Evolutionary conservation across 1,139 yeast species (phyloP).

Genomic region (Zhuliangozyma blackwelliae): DNA sequence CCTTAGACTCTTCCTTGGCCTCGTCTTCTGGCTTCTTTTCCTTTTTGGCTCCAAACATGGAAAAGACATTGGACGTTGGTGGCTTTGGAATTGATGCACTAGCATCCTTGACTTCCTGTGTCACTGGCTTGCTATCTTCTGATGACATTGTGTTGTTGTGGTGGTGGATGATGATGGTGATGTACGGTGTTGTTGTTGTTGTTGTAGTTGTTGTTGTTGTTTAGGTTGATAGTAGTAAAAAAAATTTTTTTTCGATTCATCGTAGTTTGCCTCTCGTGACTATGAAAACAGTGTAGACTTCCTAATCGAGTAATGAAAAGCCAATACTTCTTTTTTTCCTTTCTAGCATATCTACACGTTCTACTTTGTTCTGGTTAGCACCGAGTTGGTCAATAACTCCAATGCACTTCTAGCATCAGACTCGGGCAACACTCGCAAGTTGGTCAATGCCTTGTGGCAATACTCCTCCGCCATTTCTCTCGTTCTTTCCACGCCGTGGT

Average conservation of each 20-base stretch:
- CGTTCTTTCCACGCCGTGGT: constrained; percentile 76
- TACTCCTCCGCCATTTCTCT: constrained; percentile 72
- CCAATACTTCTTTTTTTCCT: not conserved
- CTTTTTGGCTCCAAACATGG: constrained; percentile 88
- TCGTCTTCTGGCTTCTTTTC: constrained; percentile 51
- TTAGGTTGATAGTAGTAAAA: not conserved
- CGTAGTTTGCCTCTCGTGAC: not conserved
- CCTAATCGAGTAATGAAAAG: constrained; percentile 11
- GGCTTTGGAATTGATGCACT: constrained; percentile 34
- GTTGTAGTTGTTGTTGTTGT: not conserved
- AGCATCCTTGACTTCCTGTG: constrained; percentile 16
- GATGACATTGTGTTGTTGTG: constrained; percentile 35
- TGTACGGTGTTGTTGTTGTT: not conserved
- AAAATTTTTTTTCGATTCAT: not conserved
- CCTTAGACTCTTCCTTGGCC: constrained; percentile 28
- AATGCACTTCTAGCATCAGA: constrained; percentile 88
- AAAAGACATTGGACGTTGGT: constrained; percentile 75
- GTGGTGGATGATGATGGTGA: constrained; percentile 1
- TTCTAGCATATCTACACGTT: constrained; percentile 3
- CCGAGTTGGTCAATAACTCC: constrained; percentile 77
- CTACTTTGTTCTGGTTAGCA: constrained; percentile 74
- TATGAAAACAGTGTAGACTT: constrained; percentile 7
- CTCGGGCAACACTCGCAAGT: constrained; percentile 73
- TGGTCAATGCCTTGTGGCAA: constrained; percentile 68
- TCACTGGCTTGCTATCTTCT: constrained; percentile 33